Evolutionary conservation across 1,139 yeast genomes (phyloP), one percentile per base, ranked within the genome.

Genomic region (Suhomyces maxii): DNA sequence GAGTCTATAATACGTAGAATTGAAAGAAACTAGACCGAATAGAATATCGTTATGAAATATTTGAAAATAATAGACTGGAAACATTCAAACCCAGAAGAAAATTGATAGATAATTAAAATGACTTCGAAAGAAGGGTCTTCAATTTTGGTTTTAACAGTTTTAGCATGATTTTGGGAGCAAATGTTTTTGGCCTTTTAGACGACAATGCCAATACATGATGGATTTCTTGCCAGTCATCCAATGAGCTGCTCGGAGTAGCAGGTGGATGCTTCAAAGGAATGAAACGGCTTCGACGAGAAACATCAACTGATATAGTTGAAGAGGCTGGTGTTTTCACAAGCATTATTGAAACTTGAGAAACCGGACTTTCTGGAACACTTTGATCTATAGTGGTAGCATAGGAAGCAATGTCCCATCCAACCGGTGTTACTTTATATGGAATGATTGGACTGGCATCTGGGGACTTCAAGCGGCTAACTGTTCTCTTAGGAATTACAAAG

Each of bases 211-310:
- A 8, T 13, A 12, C 26, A 5, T 11, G 14, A 13, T 14, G 13
- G 18, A 32, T 18, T 8, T 14, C 45, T 12, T 25, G 9, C 45
- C 42, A 39, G 25, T 42, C 25, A 11, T 42, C 45, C 7, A 42
- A 13, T 7, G 42, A 18, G 26, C 13, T 32, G 6, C 9, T 30
- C 9, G 45, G 45, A 18, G 26, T 13, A 11, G 33, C 34, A 6
- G 48, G 48, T 7, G 48, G 39, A n/a, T 39, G 39, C 8, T 41
- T 13, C 6, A 26, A 30, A 2, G 48, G 48, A n/a, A 45, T 45
- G 26, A 39, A 45, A 2, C 39, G n/a, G 26, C 45, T 45, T 6
- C 28, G 26, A 12, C 45, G 28, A 3, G 41, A 39, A 10, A 42
- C 18, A 30, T 42, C 39, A 7, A 39, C 35, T 7, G 40, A 39